phyloP scores from a whole-genome alignment of 306 rosid genomes.

The Hippophae rhamnoides region DNA sequence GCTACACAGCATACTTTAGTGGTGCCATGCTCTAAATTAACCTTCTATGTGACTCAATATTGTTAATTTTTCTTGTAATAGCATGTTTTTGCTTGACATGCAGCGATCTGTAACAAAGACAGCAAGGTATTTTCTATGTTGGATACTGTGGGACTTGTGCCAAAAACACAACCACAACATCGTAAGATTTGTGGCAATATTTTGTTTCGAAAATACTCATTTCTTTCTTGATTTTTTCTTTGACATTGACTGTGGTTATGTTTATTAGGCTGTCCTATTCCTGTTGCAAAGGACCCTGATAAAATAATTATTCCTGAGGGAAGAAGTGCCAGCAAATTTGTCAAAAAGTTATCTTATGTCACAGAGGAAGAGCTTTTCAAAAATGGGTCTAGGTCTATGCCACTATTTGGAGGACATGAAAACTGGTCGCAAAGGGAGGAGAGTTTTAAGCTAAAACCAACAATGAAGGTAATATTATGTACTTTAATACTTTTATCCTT shows the following conservation, averaged over 20 bases:
- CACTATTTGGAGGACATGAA: slow-evolving; percentile 79
- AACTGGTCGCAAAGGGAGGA: slow-evolving; percentile 79
- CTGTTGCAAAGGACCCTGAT: slow-evolving; percentile 58
- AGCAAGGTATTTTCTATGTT: slow-evolving; percentile 68
- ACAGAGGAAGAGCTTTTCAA: slow-evolving; percentile 35
- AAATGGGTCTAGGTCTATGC: slow-evolving; percentile 36
- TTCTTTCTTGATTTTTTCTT: slow-evolving; percentile 3
- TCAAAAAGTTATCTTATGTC: slow-evolving; percentile 48
- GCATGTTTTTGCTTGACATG: slow-evolving; percentile 22
- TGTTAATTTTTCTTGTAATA: neutral
- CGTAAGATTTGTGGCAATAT: slow-evolving; percentile 45
- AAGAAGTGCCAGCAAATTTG: slow-evolving; percentile 48
- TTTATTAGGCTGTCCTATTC: slow-evolving; percentile 71
- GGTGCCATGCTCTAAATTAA: too few species aligned
- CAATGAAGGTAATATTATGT: slow-evolving; percentile 63
- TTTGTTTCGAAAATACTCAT: slow-evolving; percentile 10
- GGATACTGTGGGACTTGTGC: slow-evolving; percentile 55
- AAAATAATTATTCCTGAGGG: slow-evolving; percentile 59
- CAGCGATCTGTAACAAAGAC: slow-evolving; percentile 91
- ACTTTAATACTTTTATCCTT: neutral
- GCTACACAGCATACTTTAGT: too few species aligned
- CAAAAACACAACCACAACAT: slow-evolving; percentile 56
- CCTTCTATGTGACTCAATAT: too few species aligned
- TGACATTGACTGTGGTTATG: slow-evolving; percentile 11
- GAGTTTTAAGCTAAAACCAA: slow-evolving; percentile 63